These are phyloP conservation scores for Corniculantispora saksenae DNA, from an alignment of 2,329 filamentous ascomycete species.

Conservation along the genomic window DNA sequence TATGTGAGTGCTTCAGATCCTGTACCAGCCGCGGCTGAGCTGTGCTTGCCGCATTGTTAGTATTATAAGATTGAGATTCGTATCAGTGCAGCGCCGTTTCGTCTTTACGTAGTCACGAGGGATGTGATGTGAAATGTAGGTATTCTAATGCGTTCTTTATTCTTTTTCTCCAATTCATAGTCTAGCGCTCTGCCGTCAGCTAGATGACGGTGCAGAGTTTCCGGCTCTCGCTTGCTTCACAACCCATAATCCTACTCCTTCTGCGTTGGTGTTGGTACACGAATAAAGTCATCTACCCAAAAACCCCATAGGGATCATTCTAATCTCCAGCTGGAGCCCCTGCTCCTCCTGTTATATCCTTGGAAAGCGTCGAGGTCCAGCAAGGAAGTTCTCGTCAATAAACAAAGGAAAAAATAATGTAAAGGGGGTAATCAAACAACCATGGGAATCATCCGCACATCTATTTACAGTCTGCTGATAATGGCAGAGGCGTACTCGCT, in stretches of 20 bases:
- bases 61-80: background rate
- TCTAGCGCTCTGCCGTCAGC: constrained; percentile 6
- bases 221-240: constrained; percentile 2
- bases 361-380: background rate
- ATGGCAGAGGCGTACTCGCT: constrained; percentile 91
- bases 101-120: background rate
- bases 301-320: background rate
- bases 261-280: constrained; percentile 17
- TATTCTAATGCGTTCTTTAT: constrained; percentile 17
- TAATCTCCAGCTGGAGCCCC: background rate
- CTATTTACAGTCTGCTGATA: constrained; percentile 65
- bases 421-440: constrained; percentile 19
- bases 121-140: background rate
- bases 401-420: constrained; percentile 13
- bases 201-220: background rate
- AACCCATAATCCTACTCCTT: constrained; percentile 7
- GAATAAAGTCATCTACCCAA: constrained; percentile 18
- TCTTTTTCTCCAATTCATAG: constrained; percentile 9
- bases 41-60: constrained; percentile 5
- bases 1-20: background rate
- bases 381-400: constrained; percentile 7
- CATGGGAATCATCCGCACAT: constrained; percentile 10
- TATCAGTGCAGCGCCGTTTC: background rate
- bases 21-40: constrained; percentile 4
- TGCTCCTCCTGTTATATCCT: background rate